Evolutionary conservation across 1,284 basidiomycete species (phyloP), one percentile per base, ranked within the genome.

Genomic region (Fomitopsis pinicola): DNA sequence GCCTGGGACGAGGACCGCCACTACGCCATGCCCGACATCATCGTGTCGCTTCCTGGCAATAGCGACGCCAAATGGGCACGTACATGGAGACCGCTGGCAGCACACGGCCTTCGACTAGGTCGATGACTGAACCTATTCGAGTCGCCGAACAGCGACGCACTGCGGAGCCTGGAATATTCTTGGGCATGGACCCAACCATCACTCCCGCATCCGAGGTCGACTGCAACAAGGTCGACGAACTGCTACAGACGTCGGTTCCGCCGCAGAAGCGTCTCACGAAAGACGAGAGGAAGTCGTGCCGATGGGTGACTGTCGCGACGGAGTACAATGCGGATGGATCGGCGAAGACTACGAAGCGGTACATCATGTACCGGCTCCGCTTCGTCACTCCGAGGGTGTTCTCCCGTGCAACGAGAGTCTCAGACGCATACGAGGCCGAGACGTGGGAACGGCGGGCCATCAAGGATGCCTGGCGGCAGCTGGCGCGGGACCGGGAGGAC

Each of bases 381-480:
- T 50, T n/a, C 9, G 2, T 50, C 3, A 50, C 33, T n/a, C 48
- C 48, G 12, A 26, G 53, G 26, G n/a, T 40, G 7, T 55, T 50
- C 28, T 50, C 48, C 5, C 48, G 28, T 10, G 10, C 28, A 26
- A 50, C 48, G 7, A n/a, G 4, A 8, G 53, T 55, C 15, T 40
- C 35, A 35, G 40, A 40, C 2, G 53, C 53, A 12, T 28, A 38
- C 10, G 36, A 55, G n/a, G 53, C 17, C 3, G 35, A 33, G 5
- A 26, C 36, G 35, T 38, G 36, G 40, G 53, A 55, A 12, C 35
- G 4, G 5, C 19, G 22, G 7, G 53, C 19, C 7, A 30, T 56
- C 40, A 56, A 56, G 26, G 55, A 56, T 12, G 26, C 55, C 5
- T 56, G 55, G 55, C 33, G 55, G 17, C 55, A 56, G 19, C 55